phyloP scores from a whole-genome alignment of 768 basidiomycete genomes.

The Russula sp. region DNA sequence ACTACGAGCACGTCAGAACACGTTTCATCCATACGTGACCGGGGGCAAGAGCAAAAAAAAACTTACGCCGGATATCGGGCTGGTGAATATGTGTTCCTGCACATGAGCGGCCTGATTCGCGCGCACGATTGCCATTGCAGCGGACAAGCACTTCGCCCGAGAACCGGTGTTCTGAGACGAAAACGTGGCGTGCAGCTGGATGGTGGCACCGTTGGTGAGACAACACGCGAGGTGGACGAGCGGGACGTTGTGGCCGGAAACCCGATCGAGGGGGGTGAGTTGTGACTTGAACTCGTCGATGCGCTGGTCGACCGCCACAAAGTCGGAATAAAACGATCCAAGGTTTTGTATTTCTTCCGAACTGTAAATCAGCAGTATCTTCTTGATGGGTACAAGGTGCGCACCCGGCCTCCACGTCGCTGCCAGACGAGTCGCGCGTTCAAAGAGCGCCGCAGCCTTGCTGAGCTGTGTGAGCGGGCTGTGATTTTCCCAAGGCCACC shows the following conservation, averaged over 20 bases:
- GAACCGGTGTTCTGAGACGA: slow-evolving; percentile 19
- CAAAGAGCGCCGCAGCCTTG: slow-evolving; percentile 53
- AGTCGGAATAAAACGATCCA: slow-evolving; percentile 22
- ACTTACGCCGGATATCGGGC: slow-evolving; percentile 13
- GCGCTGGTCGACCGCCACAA: slow-evolving; percentile 26
- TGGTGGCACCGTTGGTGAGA: slow-evolving; percentile 26
- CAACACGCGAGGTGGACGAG: slow-evolving; percentile 25
- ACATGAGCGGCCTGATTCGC: slow-evolving; percentile 3
- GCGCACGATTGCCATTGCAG: slow-evolving; percentile 15
- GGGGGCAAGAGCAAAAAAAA: too few relatives aligned
- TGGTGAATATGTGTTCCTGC: slow-evolving; percentile 2
- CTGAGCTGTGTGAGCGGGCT: slow-evolving; percentile 38
- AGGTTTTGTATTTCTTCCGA: slow-evolving; percentile 12
- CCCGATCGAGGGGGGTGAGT: slow-evolving; percentile 21
- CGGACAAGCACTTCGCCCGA: slow-evolving; percentile 18
- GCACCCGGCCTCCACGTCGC: slow-evolving; percentile 31
- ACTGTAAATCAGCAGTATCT: neutral
- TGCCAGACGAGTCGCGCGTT: slow-evolving; percentile 47
- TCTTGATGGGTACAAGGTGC: neutral
- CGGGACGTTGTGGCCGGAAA: slow-evolving; percentile 20
- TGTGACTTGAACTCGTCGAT: slow-evolving; percentile 27
- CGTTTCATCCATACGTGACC: too few relatives aligned
- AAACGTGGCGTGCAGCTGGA: slow-evolving; percentile 28
- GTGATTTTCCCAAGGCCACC: slow-evolving; percentile 29
- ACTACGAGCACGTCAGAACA: neutral